Conservation (phyloP, 306 rosid species). For the Vachellia pachyceras region DNA sequence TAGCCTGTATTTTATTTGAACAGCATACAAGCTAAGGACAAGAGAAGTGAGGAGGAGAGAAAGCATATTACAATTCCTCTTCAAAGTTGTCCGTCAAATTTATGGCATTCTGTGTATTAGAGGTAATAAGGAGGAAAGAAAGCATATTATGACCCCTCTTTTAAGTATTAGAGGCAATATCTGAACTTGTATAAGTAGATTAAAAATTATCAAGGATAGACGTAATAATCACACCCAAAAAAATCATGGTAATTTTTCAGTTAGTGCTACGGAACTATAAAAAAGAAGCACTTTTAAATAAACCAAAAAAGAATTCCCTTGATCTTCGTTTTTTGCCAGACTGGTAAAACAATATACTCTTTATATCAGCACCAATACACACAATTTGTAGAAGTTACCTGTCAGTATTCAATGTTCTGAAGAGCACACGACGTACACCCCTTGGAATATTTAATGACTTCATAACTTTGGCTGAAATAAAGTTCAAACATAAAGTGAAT, state of each 20-base stretch:
- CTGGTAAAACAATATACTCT: conserved; percentile 4
- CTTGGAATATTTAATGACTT: conserved; percentile 72
- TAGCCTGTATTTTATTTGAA: neutral
- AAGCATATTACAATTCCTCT: neutral
- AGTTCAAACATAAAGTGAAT: conserved; percentile 21
- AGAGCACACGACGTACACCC: conserved; percentile 77
- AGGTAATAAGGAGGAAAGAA: neutral
- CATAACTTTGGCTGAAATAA: conserved; percentile 78
- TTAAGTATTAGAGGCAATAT: neutral
- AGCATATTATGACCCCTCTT: neutral
- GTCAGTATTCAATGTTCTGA: conserved; percentile 83
- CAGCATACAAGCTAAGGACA: neutral
- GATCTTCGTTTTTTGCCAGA: neutral
- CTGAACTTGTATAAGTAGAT: neutral
- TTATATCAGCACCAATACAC: conserved; percentile 1
- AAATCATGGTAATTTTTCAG: neutral
- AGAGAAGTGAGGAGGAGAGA: neutral
- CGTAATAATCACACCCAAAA: neutral
- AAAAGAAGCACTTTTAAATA: neutral
- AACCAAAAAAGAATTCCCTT: neutral
- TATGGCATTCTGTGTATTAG: neutral
- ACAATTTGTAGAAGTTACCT: conserved; percentile 48
- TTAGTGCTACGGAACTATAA: neutral
- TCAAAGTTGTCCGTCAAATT: neutral
- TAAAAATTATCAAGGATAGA: neutral